Base-by-base conservation (phyloP, 2,329 filamentous ascomycete species). In the Colletotrichum musicola region DNA sequence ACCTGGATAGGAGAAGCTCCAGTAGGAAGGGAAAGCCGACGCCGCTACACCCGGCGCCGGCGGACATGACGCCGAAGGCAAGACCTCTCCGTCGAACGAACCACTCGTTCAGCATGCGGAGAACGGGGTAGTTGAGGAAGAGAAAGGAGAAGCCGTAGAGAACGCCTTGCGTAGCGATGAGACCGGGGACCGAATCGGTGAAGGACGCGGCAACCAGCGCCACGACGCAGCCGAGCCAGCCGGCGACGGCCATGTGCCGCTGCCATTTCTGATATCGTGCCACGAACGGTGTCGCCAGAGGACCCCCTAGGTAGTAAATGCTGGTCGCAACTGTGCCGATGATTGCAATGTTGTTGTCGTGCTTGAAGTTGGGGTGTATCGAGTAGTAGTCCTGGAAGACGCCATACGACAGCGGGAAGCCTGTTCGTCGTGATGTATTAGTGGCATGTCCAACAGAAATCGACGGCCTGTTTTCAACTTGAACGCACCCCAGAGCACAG, bases 61-160 rank as follows among this genome's bases (percentile, higher is more conserved):
- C 79, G 78, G 80, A 86, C 75, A 87, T 81, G 20, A 86, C 79
- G 0, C 86, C 86, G 47, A 82, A 83, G 0, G 84, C 83, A 22
- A 85, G 71, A 0, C 83, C 84, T 35, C 84, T 83, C 25, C 80
- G 77, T 16, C 74, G 72, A 3, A 82, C 75, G 58, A 86, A 86
- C 83, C 84, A 86, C 72, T 85, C 83, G 47, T 86, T 77, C 1
- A 77, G 56, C 72, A 73, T 72, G 16, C 71, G 62, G 78, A 87
- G 59, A 79, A 84, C 70, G 7, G 77, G 74, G 22, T 73, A 77
- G 72, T 81, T 73, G 55, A 82, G 53, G 78, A 85, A 62, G 77
- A 84, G 64, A 73, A 82, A 76, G 56, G 73, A 72, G 16, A 78
- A 42, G 57, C 77, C 71, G 74, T 76, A 72, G 71, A 82, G 63